These are phyloP conservation scores for Epithemia pelagica DNA, from an alignment of 108 stramenopile genomes.

Conservation along the genomic window DNA sequence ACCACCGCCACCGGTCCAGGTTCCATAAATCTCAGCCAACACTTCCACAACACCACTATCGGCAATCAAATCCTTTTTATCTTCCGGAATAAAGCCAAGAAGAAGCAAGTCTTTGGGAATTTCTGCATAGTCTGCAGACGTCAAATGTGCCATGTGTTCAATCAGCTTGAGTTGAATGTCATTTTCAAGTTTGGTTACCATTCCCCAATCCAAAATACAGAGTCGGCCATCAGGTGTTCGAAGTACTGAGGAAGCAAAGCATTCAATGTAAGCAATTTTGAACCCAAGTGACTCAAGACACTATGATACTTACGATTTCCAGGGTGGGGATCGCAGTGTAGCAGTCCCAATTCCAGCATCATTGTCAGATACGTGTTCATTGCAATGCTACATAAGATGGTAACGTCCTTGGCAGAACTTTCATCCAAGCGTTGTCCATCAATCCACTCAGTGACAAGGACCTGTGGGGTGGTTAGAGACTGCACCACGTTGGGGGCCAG, in stretches of 20 bases:
- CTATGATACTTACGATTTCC: constrained; percentile 7
- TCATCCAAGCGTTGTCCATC: constrained; percentile 86
- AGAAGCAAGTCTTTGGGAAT: constrained; percentile 82
- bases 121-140: constrained; percentile 85
- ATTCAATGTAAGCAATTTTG: constrained; percentile 42
- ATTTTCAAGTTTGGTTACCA: constrained; percentile 81
- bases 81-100: constrained; percentile 84
- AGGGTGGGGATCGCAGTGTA: constrained; percentile 51
- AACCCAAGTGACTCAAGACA: constrained; percentile 1
- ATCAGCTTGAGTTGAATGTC: constrained; percentile 83
- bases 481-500: constrained; percentile 72
- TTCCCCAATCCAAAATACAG: constrained; percentile 94
- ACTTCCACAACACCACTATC: constrained; percentile 85
- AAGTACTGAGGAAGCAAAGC: constrained; percentile 29
- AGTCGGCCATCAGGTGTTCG: constrained; percentile 85
- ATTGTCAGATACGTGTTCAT: constrained; percentile 89
- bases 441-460: constrained; percentile 91
- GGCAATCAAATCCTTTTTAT: constrained; percentile 65
- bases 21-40: constrained; percentile 82
- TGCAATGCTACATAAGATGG: constrained; percentile 75
- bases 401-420: constrained; percentile 64
- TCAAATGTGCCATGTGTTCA: constrained; percentile 95
- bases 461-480: constrained; percentile 56
- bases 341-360: constrained; percentile 71
- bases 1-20: constrained; percentile 86